phyloP scores from a whole-genome alignment of 116 monocot species.

The Trichopus zeylanicus region DNA sequence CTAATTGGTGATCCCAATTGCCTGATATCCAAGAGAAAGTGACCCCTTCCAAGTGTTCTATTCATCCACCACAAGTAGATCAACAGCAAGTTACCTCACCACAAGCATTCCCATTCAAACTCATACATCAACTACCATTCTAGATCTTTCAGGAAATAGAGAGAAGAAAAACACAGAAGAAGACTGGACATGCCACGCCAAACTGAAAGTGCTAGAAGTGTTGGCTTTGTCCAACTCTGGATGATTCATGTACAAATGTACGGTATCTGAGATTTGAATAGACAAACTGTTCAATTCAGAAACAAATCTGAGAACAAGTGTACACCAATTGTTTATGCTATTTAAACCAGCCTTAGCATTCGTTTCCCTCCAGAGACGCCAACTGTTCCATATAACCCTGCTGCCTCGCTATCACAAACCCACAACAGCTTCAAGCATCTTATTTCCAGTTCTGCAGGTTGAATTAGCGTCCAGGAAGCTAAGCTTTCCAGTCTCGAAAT shows the following conservation, averaged over 20 bases:
- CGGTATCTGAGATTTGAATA: not conserved
- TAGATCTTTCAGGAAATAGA: constrained; percentile 8
- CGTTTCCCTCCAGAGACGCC: constrained; percentile 16
- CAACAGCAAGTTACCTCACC: too few relatives aligned
- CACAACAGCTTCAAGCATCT: not conserved
- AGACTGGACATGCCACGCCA: not conserved
- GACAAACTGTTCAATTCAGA: constrained; percentile 1
- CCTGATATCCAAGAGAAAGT: too few relatives aligned
- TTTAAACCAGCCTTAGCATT: constrained; percentile 16
- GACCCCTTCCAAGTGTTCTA: too few relatives aligned
- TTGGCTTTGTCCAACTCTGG: constrained; percentile 2
- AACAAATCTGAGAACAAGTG: not conserved
- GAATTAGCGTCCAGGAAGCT: not conserved
- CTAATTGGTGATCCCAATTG: too few relatives aligned
- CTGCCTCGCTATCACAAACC: not conserved
- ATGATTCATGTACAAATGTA: too few relatives aligned
- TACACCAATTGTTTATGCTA: constrained; percentile 7
- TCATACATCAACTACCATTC: constrained; percentile 4
- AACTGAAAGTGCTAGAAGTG: constrained; percentile 16
- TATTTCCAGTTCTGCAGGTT: not conserved
- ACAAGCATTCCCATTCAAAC: not conserved
- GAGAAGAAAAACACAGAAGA: not conserved
- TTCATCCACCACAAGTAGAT: too few relatives aligned
- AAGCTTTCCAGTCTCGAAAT: constrained; percentile 5
- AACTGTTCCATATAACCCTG: constrained; percentile 1